These are phyloP conservation scores for Kwoniella dejecticola DNA, from an alignment of 768 basidiomycete genomes.

Conservation along the genomic window DNA sequence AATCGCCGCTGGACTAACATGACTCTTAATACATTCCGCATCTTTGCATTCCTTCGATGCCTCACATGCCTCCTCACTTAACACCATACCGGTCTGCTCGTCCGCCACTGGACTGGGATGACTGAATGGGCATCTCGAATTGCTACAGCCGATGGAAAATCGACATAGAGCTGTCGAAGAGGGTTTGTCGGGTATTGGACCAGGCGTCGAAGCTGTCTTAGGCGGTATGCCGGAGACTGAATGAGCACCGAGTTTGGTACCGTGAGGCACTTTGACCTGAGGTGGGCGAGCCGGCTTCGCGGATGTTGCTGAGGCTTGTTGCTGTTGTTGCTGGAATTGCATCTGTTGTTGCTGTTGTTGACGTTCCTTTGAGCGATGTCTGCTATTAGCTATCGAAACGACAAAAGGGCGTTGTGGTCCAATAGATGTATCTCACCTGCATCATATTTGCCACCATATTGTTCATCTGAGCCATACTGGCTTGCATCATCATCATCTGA, in stretches of 20 bases:
- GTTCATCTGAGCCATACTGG: constrained; percentile 64
- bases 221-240: constrained; percentile 43
- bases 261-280: constrained; percentile 39
- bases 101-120: constrained; percentile 98
- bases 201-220: constrained; percentile 28
- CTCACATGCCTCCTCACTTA: constrained; percentile 91
- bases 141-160: constrained; percentile 86
- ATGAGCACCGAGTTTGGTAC: constrained; percentile 45
- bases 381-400: constrained; percentile 8
- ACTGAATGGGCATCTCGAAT: constrained; percentile 82
- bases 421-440: constrained; percentile 21
- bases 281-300: constrained; percentile 32
- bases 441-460: constrained; percentile 52
- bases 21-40: constrained; percentile 87
- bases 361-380: constrained; percentile 20
- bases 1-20: constrained; percentile 82
- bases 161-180: constrained; percentile 70
- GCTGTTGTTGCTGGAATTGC: constrained; percentile 21
- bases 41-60: constrained; percentile 86
- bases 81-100: constrained; percentile 86
- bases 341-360: constrained; percentile 6
- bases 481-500: constrained; percentile 89
- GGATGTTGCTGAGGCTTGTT: constrained; percentile 27
- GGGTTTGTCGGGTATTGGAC: constrained; percentile 55
- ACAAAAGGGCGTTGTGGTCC: background rate